Evolutionary conservation across 2,329 filamentous ascomycete species (phyloP).

Genomic region (Colletotrichum costaricense): DNA sequence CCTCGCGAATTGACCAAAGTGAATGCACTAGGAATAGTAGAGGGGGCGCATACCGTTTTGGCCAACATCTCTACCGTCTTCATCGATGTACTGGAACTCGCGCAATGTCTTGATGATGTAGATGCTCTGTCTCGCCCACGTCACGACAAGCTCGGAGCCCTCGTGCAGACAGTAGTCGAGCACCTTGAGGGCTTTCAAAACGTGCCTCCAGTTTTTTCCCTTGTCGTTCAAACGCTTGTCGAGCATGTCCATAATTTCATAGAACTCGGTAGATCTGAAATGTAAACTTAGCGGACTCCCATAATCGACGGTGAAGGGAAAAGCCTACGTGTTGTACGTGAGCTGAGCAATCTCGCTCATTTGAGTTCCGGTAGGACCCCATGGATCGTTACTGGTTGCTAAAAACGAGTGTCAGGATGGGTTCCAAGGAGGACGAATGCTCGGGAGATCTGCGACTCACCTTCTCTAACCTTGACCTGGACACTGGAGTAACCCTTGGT

Average conservation of each 20-base stretch:
- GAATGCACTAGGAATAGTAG: no score
- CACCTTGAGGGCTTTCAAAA: conserved; percentile 96
- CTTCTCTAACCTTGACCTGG: conserved; percentile 98
- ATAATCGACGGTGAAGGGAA: neutral
- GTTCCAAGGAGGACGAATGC: neutral
- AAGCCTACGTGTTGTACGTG: conserved; percentile 92
- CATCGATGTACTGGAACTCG: conserved; percentile 96
- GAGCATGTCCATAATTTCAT: conserved; percentile 99
- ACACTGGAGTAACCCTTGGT: conserved; percentile 98
- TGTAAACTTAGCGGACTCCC: neutral
- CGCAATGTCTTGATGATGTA: conserved; percentile 99
- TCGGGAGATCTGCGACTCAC: conserved; percentile 60
- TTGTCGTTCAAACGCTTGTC: conserved; percentile 99
- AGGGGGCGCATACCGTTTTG: conserved; percentile 80
- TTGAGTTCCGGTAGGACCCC: conserved; percentile 96
- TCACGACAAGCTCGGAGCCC: conserved; percentile 94
- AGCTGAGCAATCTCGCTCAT: conserved; percentile 99
- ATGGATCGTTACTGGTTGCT: conserved; percentile 99
- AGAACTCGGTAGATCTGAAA: conserved; percentile 90
- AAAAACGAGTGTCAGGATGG: conserved; percentile 44
- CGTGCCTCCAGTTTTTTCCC: conserved; percentile 99
- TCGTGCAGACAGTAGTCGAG: conserved; percentile 98
- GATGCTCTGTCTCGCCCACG: conserved; percentile 97
- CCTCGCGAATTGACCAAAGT: neutral
- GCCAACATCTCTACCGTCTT: conserved; percentile 94